A percentile compares a stretch with the other conserved stretches of the same genome.
phyloP scores from a whole-genome alignment of 2,329 filamentous ascomycete genomes.

The Arthrobotrys iridis region DNA sequence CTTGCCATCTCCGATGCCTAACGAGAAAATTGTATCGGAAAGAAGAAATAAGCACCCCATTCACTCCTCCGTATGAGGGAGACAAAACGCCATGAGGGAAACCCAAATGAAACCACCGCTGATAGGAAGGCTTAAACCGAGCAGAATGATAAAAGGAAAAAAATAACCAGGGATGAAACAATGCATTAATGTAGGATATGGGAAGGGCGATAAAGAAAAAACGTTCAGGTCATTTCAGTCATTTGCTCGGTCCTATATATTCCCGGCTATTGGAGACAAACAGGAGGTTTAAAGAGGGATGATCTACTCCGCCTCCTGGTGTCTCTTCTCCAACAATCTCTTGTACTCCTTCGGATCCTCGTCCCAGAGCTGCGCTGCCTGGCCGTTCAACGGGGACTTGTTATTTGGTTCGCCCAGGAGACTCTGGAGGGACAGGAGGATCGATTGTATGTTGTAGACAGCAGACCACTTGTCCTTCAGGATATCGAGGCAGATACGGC shows the following conservation, averaged over 20 bases:
- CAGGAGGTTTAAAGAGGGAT: background rate
- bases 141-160: background rate
- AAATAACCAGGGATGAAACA: background rate
- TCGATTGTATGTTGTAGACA: slow-evolving; percentile 94
- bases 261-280: background rate
- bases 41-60: slow-evolving; percentile 2
- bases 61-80: background rate
- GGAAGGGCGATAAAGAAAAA: background rate
- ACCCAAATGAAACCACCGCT: slow-evolving; percentile 5
- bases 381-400: slow-evolving; percentile 91
- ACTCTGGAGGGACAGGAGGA: slow-evolving; percentile 92
- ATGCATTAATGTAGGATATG: background rate
- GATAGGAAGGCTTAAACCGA: slow-evolving; percentile 14
- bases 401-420: slow-evolving; percentile 97
- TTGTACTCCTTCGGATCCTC: slow-evolving; percentile 87
- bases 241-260: slow-evolving; percentile 11
- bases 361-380: slow-evolving; percentile 96
- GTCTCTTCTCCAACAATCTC: slow-evolving; percentile 72
- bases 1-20: slow-evolving; percentile 4
- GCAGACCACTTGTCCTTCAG: slow-evolving; percentile 98
- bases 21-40: background rate
- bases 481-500: slow-evolving; percentile 96
- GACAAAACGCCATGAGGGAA: slow-evolving; percentile 16
- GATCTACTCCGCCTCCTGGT: slow-evolving; percentile 67
- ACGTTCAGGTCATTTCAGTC: slow-evolving; percentile 25